These are phyloP conservation scores for Licmophora abbreviata DNA, from an alignment of 108 stramenopile genomes.

Conservation along the genomic window DNA sequence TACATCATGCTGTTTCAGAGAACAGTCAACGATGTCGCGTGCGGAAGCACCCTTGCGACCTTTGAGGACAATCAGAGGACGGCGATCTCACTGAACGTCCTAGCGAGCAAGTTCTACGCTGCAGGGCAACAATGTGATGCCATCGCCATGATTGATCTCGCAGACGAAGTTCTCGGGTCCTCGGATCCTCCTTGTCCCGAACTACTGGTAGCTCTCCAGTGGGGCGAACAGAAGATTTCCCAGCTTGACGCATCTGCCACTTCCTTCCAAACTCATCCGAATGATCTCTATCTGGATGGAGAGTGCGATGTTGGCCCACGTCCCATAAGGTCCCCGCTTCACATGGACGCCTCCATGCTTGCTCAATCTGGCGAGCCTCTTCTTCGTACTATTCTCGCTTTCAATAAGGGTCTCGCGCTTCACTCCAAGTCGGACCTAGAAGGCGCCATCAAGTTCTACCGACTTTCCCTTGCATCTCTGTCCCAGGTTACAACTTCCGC, in stretches of 20 bases:
- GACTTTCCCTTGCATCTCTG: constrained; percentile 2
- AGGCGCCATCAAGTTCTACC: background rate
- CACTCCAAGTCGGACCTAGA: constrained; percentile 13
- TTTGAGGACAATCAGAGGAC: too few species aligned
- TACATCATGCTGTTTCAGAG: too few species aligned
- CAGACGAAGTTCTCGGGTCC: background rate
- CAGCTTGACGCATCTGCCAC: background rate
- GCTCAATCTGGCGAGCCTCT: constrained; percentile 3
- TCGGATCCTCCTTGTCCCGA: background rate
- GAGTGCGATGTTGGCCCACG: constrained; percentile 43
- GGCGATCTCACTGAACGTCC: constrained; percentile 29
- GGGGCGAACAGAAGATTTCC: background rate
- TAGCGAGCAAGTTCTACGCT: constrained; percentile 35
- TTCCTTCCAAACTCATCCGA: constrained; percentile 1
- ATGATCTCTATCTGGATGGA: constrained; percentile 16
- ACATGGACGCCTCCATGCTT: constrained; percentile 1
- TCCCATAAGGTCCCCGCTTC: constrained; percentile 12
- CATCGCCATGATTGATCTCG: constrained; percentile 16
- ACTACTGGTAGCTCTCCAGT: background rate
- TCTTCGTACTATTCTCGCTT: constrained; percentile 21
- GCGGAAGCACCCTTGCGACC: too few species aligned
- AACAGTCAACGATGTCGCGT: too few species aligned
- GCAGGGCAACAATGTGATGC: constrained; percentile 27
- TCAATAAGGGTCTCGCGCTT: constrained; percentile 28
- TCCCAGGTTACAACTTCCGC: background rate